Percentiles rank a stretch among this genome's conserved stretches.
Conservation (phyloP, 2,329 filamentous ascomycete species). For the Pseudopyrenochaeta lycopersici region DNA sequence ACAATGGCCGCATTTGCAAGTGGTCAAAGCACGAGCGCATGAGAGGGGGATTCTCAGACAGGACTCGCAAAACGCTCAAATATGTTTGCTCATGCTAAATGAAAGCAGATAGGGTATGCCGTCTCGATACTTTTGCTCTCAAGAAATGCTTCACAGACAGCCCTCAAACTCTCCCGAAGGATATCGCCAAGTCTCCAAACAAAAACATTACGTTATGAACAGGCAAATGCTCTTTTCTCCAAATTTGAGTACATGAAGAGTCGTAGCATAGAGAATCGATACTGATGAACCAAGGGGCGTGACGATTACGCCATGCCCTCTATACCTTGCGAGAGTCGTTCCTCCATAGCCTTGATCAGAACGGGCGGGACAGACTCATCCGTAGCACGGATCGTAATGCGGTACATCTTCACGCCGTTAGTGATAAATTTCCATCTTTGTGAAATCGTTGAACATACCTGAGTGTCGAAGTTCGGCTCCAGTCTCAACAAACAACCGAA, state of each 20-base stretch:
- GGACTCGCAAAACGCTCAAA: not conserved
- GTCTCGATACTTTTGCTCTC: constrained; percentile 1
- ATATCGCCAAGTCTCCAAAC: constrained; percentile 6
- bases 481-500: constrained; percentile 92
- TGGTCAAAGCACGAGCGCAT: no score
- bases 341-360: constrained; percentile 86
- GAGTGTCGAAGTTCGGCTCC: constrained; percentile 91
- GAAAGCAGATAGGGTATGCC: constrained; percentile 3
- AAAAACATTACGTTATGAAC: constrained; percentile 24
- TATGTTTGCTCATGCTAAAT: constrained; percentile 6
- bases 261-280: constrained; percentile 1
- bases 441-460: constrained; percentile 68
- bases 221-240: not conserved
- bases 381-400: constrained; percentile 90
- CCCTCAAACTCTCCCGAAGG: constrained; percentile 2
- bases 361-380: constrained; percentile 86
- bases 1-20: no score
- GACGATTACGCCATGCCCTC: constrained; percentile 39
- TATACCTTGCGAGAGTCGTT: constrained; percentile 71
- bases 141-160: constrained; percentile 1
- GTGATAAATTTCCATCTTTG: constrained; percentile 3
- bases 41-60: no score
- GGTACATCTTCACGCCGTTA: constrained; percentile 78
- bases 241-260: constrained; percentile 5
- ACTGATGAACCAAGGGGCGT: not conserved